Evolutionary conservation across 352 stramenopile genomes (phyloP), one percentile per base, ranked within the genome.

Genomic region (Globisporangium nodosum): DNA sequence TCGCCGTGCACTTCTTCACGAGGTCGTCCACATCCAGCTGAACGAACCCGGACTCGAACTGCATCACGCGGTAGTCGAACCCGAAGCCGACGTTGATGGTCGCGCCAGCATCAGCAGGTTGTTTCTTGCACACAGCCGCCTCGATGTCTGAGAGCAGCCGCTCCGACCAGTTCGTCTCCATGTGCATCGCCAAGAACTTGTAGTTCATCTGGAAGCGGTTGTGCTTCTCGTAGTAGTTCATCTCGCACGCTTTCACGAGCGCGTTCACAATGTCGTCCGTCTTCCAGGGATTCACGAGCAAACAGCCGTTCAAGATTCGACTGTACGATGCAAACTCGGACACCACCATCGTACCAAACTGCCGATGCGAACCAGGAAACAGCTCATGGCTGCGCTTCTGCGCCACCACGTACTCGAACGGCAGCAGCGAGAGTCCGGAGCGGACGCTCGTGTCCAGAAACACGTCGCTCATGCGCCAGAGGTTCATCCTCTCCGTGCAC

Each of bases 251-350:
- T 47, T 83, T 88, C 5, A 81, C 65, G 12, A 92, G 70, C 13
- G 81, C 76, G 39, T 60, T 71, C 20, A 89, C 84, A 49, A 97
- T 82, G 58, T 95, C 87, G 27, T 96, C 81, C 0, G 90, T 82
- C 70, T 98, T 98, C 96, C 96, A 99, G 11, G 97, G 97, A 68
- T 99, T 99, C 20, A 99, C 85, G 24, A 97, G 83, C 56, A 99
- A 54, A 47, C 94, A 94, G n/a, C 97, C 97, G 57, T 94, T 87
- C 68, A 99, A 87, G 40, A 99, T 96, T 40, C 97, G 80, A 39
- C 90, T 98, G 66, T 95, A 98, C 16, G 87, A 97, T 2, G 93
- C 90, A 70, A 99, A 99, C 68, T 99, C 96, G 30, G 92, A 98
- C 3, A 98, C 77, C 37, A 99, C 94, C 67, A 97, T 92, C 3